phyloP scores from a whole-genome alignment of 306 rosid species.

The Prunus mira region DNA sequence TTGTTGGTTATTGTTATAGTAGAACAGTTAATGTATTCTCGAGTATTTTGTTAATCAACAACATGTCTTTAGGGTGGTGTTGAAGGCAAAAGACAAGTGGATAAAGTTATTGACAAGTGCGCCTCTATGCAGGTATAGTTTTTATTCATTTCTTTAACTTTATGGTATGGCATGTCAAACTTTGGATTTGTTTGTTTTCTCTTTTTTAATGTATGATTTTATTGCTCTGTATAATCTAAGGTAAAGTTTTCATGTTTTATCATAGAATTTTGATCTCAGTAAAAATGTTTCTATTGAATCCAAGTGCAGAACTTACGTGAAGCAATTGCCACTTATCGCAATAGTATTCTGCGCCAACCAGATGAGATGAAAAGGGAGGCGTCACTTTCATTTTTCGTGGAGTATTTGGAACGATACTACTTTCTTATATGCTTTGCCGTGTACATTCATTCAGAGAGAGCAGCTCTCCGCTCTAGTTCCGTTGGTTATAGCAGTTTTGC shows the following conservation, averaged over 20 bases:
- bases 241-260: conserved; percentile 3
- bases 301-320: conserved; percentile 76
- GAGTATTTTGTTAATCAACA: conserved; percentile 15
- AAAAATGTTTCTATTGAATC: conserved; percentile 22
- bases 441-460: conserved; percentile 73
- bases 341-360: conserved; percentile 76
- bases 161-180: background rate
- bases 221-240: conserved; percentile 17
- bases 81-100: conserved; percentile 95
- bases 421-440: conserved; percentile 94
- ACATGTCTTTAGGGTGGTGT: conserved; percentile 71
- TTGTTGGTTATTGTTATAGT: conserved; percentile 9
- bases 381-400: conserved; percentile 74
- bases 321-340: conserved; percentile 86
- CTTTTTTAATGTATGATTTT: conserved; percentile 12
- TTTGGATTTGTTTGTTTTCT: background rate
- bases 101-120: conserved; percentile 88
- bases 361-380: conserved; percentile 97
- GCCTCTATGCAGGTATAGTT: conserved; percentile 83
- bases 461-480: conserved; percentile 49
- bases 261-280: conserved; percentile 16
- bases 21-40: conserved; percentile 9
- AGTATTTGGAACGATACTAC: conserved; percentile 96
- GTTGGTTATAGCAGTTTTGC: conserved; percentile 50
- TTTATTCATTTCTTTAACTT: background rate